Base-by-base conservation (phyloP, 208 protist species). In the Wallacemonas sp. region DNA sequence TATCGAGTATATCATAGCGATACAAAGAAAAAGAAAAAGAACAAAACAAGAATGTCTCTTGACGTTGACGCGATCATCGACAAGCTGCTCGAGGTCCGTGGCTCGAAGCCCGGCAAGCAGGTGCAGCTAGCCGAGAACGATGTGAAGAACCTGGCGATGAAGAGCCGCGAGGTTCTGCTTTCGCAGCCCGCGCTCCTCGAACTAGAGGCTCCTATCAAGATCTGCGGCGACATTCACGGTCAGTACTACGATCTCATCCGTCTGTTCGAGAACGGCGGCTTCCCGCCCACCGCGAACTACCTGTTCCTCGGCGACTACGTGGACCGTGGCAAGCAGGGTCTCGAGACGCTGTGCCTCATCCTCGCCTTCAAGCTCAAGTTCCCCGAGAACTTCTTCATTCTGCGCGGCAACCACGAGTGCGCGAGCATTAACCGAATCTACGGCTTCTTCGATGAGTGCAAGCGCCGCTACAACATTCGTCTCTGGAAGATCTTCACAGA, bases 271-370 rank as follows among this genome's bases (percentile, higher is more conserved):
- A 99, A 99, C 70, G 98, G 98, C 61, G 98, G 98, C 46, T 99
- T 99, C 74, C 99, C 99, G 14, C 98, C 98, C 25, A 95, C 98
- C 10, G 82, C 97, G 0, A 99, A 99, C 77, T 99, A 99, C 75
- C 89, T 99, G 16, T 99, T 99, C 79, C 92, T 99, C 5, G 99
- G 98, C n/a, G 98, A 99, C 76, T 99, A 99, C 82, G 98, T 99
- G 48, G 99, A 99, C 66, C 94, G 99, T 80, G 99, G 99, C 28
- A 98, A 99, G 72, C 98, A 99, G 63, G 91, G 84, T 1, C 80
- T 99, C 5, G 99, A 99, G 79, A 99, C 98, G 0, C 99, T 99
- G 38, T 97, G 92, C 62, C 77, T 99, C 18, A 87, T 99, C 16
- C 91, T 99, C n/a, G 97, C 98, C 20, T 99, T 99, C 82, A 99